Conservation (phyloP, 306 rosid species). For the Prunus dulcis region DNA sequence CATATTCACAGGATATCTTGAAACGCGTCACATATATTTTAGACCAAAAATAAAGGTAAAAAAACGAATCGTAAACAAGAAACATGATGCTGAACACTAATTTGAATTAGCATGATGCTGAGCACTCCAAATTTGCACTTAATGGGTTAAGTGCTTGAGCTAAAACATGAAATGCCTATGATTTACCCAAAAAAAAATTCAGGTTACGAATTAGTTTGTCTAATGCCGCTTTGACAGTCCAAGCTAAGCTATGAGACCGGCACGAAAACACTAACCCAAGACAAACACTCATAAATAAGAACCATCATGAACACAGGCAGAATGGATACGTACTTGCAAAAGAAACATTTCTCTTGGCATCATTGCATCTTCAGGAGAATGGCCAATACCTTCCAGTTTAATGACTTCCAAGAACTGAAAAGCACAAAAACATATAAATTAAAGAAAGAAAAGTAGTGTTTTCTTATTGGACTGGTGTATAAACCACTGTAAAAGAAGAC, state of each 20-base stretch:
- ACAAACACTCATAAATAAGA: not conserved
- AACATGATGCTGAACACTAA: not conserved
- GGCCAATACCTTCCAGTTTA: conserved; percentile 82
- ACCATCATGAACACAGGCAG: not conserved
- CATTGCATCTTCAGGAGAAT: conserved; percentile 76
- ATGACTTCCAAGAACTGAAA: conserved; percentile 85
- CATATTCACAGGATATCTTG: not conserved
- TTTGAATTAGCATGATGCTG: not conserved
- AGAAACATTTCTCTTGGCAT: conserved; percentile 92
- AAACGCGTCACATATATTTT: not conserved
- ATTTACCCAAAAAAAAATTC: not conserved
- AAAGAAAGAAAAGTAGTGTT: not conserved
- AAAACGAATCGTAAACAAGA: not conserved
- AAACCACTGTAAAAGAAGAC: not conserved
- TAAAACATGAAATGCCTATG: not conserved
- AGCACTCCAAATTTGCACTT: not conserved
- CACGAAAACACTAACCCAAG: not conserved
- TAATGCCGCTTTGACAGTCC: not conserved
- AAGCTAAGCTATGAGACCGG: not conserved
- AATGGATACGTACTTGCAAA: conserved; percentile 61
- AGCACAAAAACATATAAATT: not conserved
- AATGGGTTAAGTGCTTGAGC: not conserved
- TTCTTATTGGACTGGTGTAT: not conserved
- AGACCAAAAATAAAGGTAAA: not conserved
- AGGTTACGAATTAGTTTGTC: not conserved